These are phyloP conservation scores for Psidium guajava DNA, from an alignment of 345 rosid species.

Conservation along the genomic window DNA sequence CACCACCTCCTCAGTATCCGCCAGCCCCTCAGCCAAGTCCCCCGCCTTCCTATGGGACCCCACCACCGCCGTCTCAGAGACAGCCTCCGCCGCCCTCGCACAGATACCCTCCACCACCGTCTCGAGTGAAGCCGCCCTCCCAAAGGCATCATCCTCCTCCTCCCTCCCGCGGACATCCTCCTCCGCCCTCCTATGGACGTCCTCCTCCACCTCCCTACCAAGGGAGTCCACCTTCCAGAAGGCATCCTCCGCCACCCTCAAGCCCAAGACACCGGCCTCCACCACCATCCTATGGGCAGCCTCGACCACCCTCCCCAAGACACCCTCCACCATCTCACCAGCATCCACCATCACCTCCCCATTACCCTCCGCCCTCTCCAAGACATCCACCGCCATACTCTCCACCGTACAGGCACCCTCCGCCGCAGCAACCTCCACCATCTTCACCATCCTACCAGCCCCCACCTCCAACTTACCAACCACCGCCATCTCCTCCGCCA, in stretches of 20 bases:
- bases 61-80: background rate
- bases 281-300: background rate
- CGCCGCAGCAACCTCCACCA: background rate
- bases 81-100: background rate
- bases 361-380: constrained; percentile 1
- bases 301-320: background rate
- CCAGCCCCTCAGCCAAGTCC: background rate
- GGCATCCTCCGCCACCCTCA: background rate
- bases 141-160: background rate
- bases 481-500: constrained; percentile 2
- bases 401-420: background rate
- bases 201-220: background rate
- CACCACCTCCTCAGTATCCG: background rate
- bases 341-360: background rate
- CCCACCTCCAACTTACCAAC: background rate
- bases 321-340: background rate
- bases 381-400: background rate
- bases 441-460: background rate
- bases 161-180: background rate
- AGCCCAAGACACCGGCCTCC: background rate
- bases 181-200: background rate
- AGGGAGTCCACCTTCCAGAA: background rate
- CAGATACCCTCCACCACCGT: background rate
- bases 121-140: background rate
- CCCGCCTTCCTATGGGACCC: background rate